Percentiles rank a stretch among this genome's conserved stretches.
These are phyloP conservation scores for Fusarium sp. DNA, from an alignment of 2,329 filamentous ascomycete genomes.

Conservation along the genomic window DNA sequence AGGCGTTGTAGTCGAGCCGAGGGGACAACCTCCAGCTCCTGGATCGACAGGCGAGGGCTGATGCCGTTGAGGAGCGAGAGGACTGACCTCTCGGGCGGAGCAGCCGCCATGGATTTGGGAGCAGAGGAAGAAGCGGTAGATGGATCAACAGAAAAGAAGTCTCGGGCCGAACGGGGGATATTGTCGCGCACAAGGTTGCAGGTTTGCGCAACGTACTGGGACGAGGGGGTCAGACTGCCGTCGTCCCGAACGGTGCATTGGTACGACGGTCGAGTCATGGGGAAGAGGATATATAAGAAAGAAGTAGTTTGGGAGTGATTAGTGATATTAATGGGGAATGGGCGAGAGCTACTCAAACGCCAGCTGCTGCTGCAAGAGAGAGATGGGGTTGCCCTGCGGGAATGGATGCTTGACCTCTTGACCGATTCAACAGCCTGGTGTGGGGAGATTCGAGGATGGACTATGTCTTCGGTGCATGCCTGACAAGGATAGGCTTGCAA, in stretches of 20 bases:
- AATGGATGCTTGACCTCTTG: conserved; percentile 4
- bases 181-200: conserved; percentile 44
- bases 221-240: conserved; percentile 38
- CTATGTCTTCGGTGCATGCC: conserved; percentile 14
- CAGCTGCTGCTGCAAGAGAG: not conserved
- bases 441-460: conserved; percentile 1
- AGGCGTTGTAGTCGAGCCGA: conserved; percentile 55
- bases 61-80: conserved; percentile 42
- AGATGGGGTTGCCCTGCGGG: not conserved
- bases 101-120: conserved; percentile 36
- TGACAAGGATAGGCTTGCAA: conserved; percentile 12
- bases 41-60: conserved; percentile 40
- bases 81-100: conserved; percentile 39
- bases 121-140: conserved; percentile 18
- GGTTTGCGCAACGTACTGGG: conserved; percentile 42
- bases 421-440: not conserved
- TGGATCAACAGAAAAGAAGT: conserved; percentile 37
- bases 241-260: conserved; percentile 45
- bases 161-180: conserved; percentile 42
- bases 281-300: conserved; percentile 18
- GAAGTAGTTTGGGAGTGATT: conserved; percentile 1
- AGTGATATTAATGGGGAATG: conserved; percentile 4
- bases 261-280: conserved; percentile 45
- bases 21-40: conserved; percentile 46
- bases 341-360: not conserved